Evolutionary conservation across 2,329 filamentous ascomycete genomes (phyloP), one percentile per base, ranked within the genome.

Genomic region (Neofusicoccum cordaticola): DNA sequence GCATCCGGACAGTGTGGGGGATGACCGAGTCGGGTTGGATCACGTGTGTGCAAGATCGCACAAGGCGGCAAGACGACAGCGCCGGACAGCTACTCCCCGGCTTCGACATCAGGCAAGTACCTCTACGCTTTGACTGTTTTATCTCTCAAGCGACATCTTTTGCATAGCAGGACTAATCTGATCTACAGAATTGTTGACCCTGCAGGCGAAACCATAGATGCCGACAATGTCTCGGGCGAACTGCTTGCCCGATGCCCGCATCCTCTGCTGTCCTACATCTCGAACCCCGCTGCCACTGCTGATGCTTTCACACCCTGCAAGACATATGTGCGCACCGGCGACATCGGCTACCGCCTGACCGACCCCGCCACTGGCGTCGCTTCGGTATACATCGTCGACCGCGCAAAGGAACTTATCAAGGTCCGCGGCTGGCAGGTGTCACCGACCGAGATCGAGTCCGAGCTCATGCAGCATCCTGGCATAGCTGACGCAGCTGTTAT

Each of bases 1-100:
- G 75, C 17, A 76, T 84, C 13, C 75, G 75, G 9, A 82, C 83
- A 65, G 77, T 84, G 42, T 86, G 81, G 79, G 84, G 84, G 1
- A 84, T 85, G 80, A 85, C 84, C 0, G 84, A 86, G 66, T 71
- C 71, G 2, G 71, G 77, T 72, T 68, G 84, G 84, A 63, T 78
- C 73, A 68, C 76, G 68, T 45, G 39, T 34, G 51, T 56, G 11
- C 60, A 53, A 22, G 64, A 63, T 45, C 35, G 45, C 42, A 42
- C 44, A 63, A 56, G 52, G 31, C 17, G 58, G 4, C 19, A 52
- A 22, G 63, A 65, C 37, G 63, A 65, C 63, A 65, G 53, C 47
- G 64, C 57, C 45, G 64, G 64, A 1, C 57, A 62, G 15, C 34
- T 41, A 19, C 35, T 66, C 6, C 17, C 39, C 12, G 64, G 64